phyloP scores from a whole-genome alignment of 805 yeast genomes.

The Suhomyces sp. region DNA sequence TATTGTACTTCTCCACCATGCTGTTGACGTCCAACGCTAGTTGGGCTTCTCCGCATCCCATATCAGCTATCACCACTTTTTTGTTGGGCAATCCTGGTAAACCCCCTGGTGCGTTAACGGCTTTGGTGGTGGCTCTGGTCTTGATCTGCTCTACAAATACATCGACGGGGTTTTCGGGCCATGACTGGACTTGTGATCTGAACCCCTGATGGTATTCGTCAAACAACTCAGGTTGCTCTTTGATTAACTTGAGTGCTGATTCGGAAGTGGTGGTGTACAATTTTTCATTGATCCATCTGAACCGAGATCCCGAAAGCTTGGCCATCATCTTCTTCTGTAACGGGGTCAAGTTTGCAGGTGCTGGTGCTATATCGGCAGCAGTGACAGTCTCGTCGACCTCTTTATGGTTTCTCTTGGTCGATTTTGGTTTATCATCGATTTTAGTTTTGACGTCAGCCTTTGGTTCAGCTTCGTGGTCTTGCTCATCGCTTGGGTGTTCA shows the following conservation, averaged over 20 bases:
- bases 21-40: conserved; percentile 64
- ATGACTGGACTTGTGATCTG: conserved; percentile 87
- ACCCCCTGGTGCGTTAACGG: conserved; percentile 95
- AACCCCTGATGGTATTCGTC: conserved; percentile 96
- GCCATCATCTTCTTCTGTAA: conserved; percentile 94
- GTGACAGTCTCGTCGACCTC: conserved; percentile 12
- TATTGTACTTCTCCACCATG: conserved; percentile 38
- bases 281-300: conserved; percentile 97
- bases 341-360: conserved; percentile 62
- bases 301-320: conserved; percentile 89
- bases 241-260: conserved; percentile 68
- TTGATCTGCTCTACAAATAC: conserved; percentile 74
- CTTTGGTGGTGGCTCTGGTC: conserved; percentile 49
- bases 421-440: conserved; percentile 8
- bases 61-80: conserved; percentile 83
- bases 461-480: conserved; percentile 1
- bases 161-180: conserved; percentile 99
- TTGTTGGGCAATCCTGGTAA: conserved; percentile 70
- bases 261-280: conserved; percentile 83
- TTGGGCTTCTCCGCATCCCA: conserved; percentile 99
- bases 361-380: background rate
- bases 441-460: conserved; percentile 28
- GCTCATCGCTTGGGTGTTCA: conserved; percentile 12
- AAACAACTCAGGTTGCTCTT: conserved; percentile 81
- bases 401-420: conserved; percentile 16